Conservation (phyloP, 176 grass and related monocot species). For the Elymus sibiricus region DNA sequence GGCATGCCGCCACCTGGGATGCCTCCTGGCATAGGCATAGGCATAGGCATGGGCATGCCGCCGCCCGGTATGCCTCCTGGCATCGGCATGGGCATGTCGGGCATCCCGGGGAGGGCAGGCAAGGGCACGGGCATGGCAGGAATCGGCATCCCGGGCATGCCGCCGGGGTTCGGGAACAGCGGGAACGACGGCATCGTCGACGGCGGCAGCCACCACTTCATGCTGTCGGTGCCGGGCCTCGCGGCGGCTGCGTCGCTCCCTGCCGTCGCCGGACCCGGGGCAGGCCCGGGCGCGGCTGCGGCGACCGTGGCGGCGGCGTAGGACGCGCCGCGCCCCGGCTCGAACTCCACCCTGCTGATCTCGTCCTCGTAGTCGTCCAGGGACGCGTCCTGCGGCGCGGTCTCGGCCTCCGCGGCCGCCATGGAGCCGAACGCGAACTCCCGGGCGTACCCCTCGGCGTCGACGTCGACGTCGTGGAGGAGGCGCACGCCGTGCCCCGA, state of each 20-base stretch:
- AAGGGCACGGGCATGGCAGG: constrained; percentile 29
- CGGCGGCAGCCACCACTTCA: constrained; percentile 62
- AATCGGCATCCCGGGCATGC: constrained; percentile 32
- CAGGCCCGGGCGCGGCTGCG: neutral
- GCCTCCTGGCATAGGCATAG: constrained; percentile 13
- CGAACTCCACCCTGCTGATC: constrained; percentile 50
- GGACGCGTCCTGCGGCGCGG: constrained; percentile 3
- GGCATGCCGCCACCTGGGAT: neutral
- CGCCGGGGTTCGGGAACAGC: constrained; percentile 51
- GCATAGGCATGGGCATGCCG: constrained; percentile 30
- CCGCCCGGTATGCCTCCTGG: neutral
- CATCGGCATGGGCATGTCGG: constrained; percentile 28
- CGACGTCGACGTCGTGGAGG: constrained; percentile 34
- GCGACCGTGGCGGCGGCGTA: neutral
- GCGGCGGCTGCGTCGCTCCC: neutral
- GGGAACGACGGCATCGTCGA: constrained; percentile 58
- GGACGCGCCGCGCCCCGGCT: constrained; percentile 28
- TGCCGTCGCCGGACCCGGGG: neutral
- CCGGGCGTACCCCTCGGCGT: neutral
- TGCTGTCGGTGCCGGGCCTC: constrained; percentile 15
- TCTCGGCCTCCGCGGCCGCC: neutral
- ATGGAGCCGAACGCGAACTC: constrained; percentile 35
- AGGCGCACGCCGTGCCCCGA: constrained; percentile 11
- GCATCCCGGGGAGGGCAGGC: constrained; percentile 37
- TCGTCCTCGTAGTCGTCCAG: constrained; percentile 39